Evolutionary conservation across 345 rosid genomes (phyloP), one percentile per base, ranked within the genome.

Genomic region (Aurinia saxatilis): DNA sequence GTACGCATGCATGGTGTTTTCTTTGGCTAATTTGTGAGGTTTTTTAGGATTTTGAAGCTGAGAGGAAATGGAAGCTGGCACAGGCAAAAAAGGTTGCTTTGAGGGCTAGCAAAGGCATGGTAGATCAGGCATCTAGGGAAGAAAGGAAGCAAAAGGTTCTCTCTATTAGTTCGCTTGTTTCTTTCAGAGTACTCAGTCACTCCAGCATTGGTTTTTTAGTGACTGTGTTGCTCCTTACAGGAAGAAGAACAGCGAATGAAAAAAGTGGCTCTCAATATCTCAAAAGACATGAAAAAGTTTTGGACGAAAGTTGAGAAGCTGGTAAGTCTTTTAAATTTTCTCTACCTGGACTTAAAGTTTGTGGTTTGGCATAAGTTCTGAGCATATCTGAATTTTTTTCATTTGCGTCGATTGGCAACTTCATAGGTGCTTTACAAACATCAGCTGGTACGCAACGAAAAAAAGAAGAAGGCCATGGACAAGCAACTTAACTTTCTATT

Each of bases 221-320:
- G 68, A 47, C 34, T 9, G 15, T 44, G 13, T 67, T 65, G 16
- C 66, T 55, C 11, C 50, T 60, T 63, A 51, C 85, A 95, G 99
- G 99, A 90, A 78, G 99, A 84, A 76, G 99, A 95, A 70, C 96
- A 83, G 2, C 78, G 92, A 36, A 37, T 90, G 72, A 73, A 92
- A 65, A 95, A 95, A 79, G 84, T 88, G 41, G 97, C 99, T 19
- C 86, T 83, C 33, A 88, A 77, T 70, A 90, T 95, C 73, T 83
- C 99, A 0, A 95, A 90, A 77, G 99, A 95, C 55, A 84, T 95
- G 73, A 95, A 90, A 75, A 95, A 88, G 75, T 95, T 95, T 68
- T 95, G 99, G 99, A 74, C 70, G 55, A 95, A 95, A 81, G 87
- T 95, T 59, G 99, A 95, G 79, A 95, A 95, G 79, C 86, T 95